Conservation (phyloP, 1,284 basidiomycete species). For the Ceratobasidium papillatum region DNA sequence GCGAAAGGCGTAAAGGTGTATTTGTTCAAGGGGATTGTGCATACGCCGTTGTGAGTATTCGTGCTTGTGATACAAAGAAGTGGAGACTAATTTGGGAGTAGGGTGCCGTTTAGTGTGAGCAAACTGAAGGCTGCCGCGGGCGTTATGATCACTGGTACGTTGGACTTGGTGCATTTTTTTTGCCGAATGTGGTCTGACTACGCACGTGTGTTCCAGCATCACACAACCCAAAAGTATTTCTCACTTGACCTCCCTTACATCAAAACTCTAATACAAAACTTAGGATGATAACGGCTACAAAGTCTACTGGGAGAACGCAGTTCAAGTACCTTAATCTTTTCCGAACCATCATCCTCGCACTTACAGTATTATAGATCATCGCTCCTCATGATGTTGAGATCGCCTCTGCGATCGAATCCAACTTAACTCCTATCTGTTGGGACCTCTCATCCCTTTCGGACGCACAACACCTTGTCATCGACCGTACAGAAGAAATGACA, state of each 20-base stretch:
- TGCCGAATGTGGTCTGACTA: constrained; percentile 7
- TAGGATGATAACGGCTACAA: constrained; percentile 91
- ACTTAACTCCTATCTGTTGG: constrained; percentile 67
- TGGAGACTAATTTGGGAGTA: constrained; percentile 47
- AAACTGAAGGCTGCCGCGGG: constrained; percentile 75
- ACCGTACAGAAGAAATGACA: constrained; percentile 67
- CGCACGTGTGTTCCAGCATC: constrained; percentile 61
- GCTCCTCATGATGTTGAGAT: constrained; percentile 81
- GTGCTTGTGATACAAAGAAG: not conserved
- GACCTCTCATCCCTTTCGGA: constrained; percentile 52
- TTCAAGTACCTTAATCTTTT: constrained; percentile 63
- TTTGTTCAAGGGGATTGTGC: constrained; percentile 73
- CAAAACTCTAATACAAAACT: not conserved
- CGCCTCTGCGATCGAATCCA: constrained; percentile 66
- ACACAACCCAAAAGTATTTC: constrained; percentile 79
- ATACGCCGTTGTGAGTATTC: constrained; percentile 75
- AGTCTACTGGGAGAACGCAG: constrained; percentile 86
- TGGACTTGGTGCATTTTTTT: constrained; percentile 21
- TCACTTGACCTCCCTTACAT: not conserved
- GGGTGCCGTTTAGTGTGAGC: constrained; percentile 80
- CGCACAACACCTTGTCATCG: constrained; percentile 58
- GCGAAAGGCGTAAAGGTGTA: constrained; percentile 71
- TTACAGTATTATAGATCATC: constrained; percentile 67
- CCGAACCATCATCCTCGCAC: constrained; percentile 2
- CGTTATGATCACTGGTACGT: constrained; percentile 84